Percentiles rank a stretch among this genome's conserved stretches.
These are phyloP conservation scores for Malus orientalis DNA, from an alignment of 306 rosid genomes.

Conservation along the genomic window DNA sequence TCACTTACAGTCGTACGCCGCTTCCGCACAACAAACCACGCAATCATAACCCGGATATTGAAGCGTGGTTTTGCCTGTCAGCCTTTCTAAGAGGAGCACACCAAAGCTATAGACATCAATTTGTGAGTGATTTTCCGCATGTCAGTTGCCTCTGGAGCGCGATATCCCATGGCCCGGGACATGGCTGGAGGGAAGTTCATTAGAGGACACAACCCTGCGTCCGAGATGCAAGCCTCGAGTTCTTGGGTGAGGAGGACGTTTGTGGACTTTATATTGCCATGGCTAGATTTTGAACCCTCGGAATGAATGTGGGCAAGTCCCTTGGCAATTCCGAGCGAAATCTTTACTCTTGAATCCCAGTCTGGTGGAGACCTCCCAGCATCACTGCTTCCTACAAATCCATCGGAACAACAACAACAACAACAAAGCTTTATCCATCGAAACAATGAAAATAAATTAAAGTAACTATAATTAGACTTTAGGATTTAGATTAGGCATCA, in stretches of 20 bases:
- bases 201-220: conserved; percentile 48
- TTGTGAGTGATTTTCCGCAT: conserved; percentile 49
- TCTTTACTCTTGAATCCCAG: conserved; percentile 68
- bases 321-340: conserved; percentile 46
- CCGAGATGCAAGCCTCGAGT: conserved; percentile 49
- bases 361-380: conserved; percentile 49
- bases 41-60: conserved; percentile 47
- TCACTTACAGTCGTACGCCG: no score
- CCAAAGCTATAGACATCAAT: conserved; percentile 70
- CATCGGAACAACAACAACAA: neutral
- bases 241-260: conserved; percentile 62
- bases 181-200: conserved; percentile 50
- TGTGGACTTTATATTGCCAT: conserved; percentile 72
- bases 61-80: conserved; percentile 59
- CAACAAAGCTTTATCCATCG: neutral
- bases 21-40: neutral
- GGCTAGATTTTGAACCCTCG: conserved; percentile 46
- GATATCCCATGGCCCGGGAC: conserved; percentile 50
- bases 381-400: conserved; percentile 42
- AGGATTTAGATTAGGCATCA: conserved; percentile 4
- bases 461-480: neutral
- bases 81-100: conserved; percentile 67
- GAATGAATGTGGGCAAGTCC: conserved; percentile 66
- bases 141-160: conserved; percentile 63
- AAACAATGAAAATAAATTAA: neutral